A percentile compares a stretch with the other conserved stretches of the same genome.
phyloP scores from a whole-genome alignment of 441 rosid species.

The Erodium trifolium region DNA sequence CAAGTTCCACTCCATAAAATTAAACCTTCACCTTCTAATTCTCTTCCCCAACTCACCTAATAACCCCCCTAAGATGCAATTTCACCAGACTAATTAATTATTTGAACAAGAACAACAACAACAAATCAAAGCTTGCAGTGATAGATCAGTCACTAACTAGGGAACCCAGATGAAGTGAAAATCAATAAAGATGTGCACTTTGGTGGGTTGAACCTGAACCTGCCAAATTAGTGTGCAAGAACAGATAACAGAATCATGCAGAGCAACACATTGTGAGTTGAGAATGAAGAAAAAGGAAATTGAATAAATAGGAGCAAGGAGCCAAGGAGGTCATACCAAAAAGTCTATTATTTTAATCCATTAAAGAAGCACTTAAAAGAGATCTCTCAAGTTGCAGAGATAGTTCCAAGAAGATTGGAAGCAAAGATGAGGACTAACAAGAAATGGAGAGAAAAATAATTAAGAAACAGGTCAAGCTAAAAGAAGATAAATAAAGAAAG shows the following conservation, averaged over 20 bases:
- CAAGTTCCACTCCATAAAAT: constrained; percentile 52
- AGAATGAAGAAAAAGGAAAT: neutral
- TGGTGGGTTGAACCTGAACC: neutral
- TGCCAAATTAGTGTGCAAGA: no score
- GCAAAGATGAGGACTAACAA: constrained; percentile 13
- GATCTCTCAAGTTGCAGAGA: constrained; percentile 13
- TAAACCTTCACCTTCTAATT: neutral
- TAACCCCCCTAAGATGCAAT: constrained; percentile 4
- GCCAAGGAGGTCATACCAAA: constrained; percentile 16
- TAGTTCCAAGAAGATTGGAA: constrained; percentile 38
- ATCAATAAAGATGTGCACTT: neutral
- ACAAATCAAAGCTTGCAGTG: constrained; percentile 4
- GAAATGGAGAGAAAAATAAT: constrained; percentile 20
- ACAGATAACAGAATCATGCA: no score
- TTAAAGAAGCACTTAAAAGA: constrained; percentile 5
- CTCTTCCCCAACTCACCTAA: constrained; percentile 14
- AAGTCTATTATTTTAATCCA: constrained; percentile 13
- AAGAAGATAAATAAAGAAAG: constrained; percentile 10
- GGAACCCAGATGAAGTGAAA: constrained; percentile 5
- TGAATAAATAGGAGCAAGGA: neutral
- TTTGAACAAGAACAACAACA: neutral
- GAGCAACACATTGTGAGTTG: constrained; percentile 7
- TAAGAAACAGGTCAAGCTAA: constrained; percentile 16
- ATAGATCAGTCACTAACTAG: neutral
- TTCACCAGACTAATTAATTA: constrained; percentile 7